Percentiles rank a stretch among this genome's conserved stretches.
phyloP scores from a whole-genome alignment of 371 early-diverging fungal genomes.

The Syncephalastrum sp. region DNA sequence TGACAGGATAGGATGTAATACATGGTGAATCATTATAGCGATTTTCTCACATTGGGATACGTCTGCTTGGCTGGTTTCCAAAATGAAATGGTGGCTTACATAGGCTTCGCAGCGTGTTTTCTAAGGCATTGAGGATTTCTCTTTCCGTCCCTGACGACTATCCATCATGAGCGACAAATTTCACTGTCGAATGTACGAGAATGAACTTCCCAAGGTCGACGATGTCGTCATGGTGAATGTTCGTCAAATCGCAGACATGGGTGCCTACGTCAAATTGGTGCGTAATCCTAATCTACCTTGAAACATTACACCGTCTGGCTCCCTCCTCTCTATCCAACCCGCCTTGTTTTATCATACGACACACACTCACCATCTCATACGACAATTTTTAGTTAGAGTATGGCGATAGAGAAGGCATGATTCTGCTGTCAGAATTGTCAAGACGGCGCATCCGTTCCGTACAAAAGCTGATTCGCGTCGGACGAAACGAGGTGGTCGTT shows the following conservation, averaged over 20 bases:
- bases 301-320: neutral
- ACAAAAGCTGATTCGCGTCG: constrained; percentile 97
- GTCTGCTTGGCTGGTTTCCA: no score
- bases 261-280: constrained; percentile 95
- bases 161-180: constrained; percentile 44
- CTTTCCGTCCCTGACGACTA: neutral
- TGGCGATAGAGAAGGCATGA: constrained; percentile 96
- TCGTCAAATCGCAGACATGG: constrained; percentile 96
- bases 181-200: constrained; percentile 91
- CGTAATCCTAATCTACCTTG: constrained; percentile 9
- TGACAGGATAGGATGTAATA: no score
- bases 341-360: neutral
- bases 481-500: constrained; percentile 95
- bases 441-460: constrained; percentile 98
- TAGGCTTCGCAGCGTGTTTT: no score
- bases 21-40: no score
- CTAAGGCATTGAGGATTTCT: constrained; percentile 3
- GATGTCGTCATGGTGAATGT: constrained; percentile 99
- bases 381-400: constrained; percentile 66
- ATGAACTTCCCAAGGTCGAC: constrained; percentile 96
- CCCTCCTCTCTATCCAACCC: neutral
- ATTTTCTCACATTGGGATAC: no score
- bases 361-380: constrained; percentile 2
- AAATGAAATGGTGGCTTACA: no score
- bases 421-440: constrained; percentile 94